These are phyloP conservation scores for Buddleja alternifolia DNA, from an alignment of 257 asterid genomes.

Conservation along the genomic window DNA sequence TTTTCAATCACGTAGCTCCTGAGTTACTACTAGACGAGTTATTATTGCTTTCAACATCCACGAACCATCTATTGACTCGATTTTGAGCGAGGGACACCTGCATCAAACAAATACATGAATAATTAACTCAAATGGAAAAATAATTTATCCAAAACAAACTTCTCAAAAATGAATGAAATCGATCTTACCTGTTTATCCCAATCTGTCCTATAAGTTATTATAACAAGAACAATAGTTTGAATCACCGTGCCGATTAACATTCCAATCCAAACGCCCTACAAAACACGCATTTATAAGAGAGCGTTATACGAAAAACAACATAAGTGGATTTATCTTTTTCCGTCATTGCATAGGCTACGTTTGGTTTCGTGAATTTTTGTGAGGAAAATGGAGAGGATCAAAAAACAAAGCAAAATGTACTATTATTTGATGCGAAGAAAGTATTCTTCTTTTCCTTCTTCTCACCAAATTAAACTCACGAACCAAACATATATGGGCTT, in stretches of 20 bases:
- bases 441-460: too few relatives aligned
- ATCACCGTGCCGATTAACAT: constrained; percentile 46
- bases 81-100: constrained; percentile 38
- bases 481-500: too few relatives aligned
- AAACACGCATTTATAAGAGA: background rate
- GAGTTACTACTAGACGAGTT: background rate
- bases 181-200: constrained; percentile 52
- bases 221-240: constrained; percentile 45
- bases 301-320: background rate
- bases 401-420: too few relatives aligned
- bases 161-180: background rate
- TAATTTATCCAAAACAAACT: background rate
- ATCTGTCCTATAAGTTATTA: constrained; percentile 48
- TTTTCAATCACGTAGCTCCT: too few relatives aligned
- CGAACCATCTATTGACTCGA: constrained; percentile 25
- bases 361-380: too few relatives aligned
- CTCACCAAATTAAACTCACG: too few relatives aligned
- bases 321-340: too few relatives aligned
- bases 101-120: background rate
- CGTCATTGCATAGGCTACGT: too few relatives aligned
- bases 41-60: constrained; percentile 7
- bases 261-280: constrained; percentile 65
- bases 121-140: background rate
- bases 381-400: too few relatives aligned
- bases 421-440: too few relatives aligned